Evolutionary conservation across 371 early-diverging fungal genomes (phyloP).

Genomic region (Mortierella sp.): DNA sequence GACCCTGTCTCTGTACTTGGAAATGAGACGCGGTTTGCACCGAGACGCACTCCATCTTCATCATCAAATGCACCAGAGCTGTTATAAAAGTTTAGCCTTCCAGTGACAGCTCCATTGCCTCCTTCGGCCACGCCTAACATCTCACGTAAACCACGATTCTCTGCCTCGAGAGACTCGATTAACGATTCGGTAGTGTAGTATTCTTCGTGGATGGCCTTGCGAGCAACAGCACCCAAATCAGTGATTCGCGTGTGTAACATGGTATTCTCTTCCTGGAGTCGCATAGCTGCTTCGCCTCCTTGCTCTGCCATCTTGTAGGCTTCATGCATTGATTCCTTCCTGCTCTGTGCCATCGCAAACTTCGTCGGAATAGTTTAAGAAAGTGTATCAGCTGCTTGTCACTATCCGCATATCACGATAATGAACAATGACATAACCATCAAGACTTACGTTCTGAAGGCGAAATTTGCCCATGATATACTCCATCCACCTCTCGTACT

Average conservation of each 20-base stretch:
- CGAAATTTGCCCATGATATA: slow-evolving; percentile 55
- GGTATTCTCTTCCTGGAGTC: slow-evolving; percentile 42
- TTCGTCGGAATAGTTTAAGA: neutral
- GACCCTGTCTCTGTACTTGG: slow-evolving; percentile 53
- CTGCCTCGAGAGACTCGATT: slow-evolving; percentile 43
- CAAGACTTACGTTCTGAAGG: slow-evolving; percentile 43
- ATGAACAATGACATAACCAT: neutral
- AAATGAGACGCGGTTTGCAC: slow-evolving; percentile 40
- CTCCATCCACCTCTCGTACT: slow-evolving; percentile 54
- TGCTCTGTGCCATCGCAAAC: slow-evolving; percentile 53
- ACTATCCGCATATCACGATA: neutral
- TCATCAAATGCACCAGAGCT: slow-evolving; percentile 14
- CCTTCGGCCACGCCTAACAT: slow-evolving; percentile 45
- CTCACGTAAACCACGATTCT: slow-evolving; percentile 43
- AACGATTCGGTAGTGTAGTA: slow-evolving; percentile 48
- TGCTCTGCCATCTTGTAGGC: slow-evolving; percentile 52
- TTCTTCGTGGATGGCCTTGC: slow-evolving; percentile 47
- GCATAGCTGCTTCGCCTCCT: slow-evolving; percentile 35
- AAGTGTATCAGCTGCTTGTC: neutral
- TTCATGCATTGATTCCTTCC: slow-evolving; percentile 53
- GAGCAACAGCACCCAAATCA: slow-evolving; percentile 35
- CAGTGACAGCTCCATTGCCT: slow-evolving; percentile 8
- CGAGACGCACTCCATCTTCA: slow-evolving; percentile 1
- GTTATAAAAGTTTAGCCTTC: slow-evolving; percentile 10
- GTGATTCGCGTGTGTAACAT: slow-evolving; percentile 27